Base-by-base conservation (phyloP, 208 protist genomes). In the Lotmaria passim region DNA sequence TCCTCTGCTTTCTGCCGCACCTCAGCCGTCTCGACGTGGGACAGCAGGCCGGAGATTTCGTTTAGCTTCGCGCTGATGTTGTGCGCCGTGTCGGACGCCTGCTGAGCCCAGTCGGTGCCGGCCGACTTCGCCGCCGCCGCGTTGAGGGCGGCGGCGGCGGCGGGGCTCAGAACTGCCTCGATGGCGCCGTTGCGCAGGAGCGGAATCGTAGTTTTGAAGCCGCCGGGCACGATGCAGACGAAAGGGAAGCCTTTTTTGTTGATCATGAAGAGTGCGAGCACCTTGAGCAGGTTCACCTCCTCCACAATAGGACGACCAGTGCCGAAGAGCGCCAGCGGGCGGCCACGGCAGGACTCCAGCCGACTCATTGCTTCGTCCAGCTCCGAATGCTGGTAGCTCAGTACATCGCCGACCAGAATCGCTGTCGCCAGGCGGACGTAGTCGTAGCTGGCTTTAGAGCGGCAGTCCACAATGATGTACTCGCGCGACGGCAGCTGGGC, bases 391-490 rank as follows among this genome's bases (percentile, higher is more conserved):
- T 75, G 67, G 70, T 75, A 86, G 44, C 81, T 52, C 73, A 82
- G 59, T 65, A 85, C 69, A 81, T 81, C 59, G 63, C 90, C 57
- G 12, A 94, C 83, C 38, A 90, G 83, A 19, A 97, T 53, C 0
- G 90, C 87, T 2, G 81, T 91, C 51, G 92, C 86, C 28, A 98
- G 81, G n/a, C 83, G 75, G 15, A 90, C 88, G 66, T 87, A 95
- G 26, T 94, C 72, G 68, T 84, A 98, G 75, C 87, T 95, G 24
- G 83, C 78, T 14, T 67, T 36, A 0, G 90, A 85, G 39, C 94
- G 85, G 75, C 90, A 97, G 75, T 98, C 93, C n/a, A 94, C 68
- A 6, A 98, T 73, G 57, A 96, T 73, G 72, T 93, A 97, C 68
- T 88, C 79, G 6, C 91, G 62, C 26, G 76, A 5, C 31, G 78